A percentile compares a stretch with the other conserved stretches of the same genome.
phyloP scores from a whole-genome alignment of 768 basidiomycete genomes.

The Podaxis sp. region DNA sequence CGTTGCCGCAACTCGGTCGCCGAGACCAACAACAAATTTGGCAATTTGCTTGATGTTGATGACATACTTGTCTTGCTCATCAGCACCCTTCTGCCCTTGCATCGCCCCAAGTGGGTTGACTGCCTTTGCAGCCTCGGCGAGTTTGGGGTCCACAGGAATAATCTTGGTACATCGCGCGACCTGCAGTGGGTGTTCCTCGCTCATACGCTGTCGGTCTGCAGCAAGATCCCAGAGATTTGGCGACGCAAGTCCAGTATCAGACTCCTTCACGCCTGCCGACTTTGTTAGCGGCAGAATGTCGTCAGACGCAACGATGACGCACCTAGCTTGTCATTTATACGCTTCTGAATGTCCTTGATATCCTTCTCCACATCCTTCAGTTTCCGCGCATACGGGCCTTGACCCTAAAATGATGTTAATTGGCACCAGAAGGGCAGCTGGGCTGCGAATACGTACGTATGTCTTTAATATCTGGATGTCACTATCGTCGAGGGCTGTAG shows the following conservation, averaged over 20 bases:
- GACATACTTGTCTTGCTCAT: constrained; percentile 99
- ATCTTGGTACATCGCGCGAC: constrained; percentile 99
- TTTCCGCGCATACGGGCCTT: constrained; percentile 92
- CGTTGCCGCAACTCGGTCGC: constrained; percentile 94
- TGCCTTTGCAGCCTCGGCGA: constrained; percentile 75
- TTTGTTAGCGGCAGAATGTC: constrained; percentile 12
- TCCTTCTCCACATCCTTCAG: constrained; percentile 89
- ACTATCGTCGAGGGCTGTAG: constrained; percentile 88
- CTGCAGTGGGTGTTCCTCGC: constrained; percentile 90
- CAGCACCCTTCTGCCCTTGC: constrained; percentile 93
- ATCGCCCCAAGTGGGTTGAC: constrained; percentile 75
- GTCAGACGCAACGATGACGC: constrained; percentile 18
- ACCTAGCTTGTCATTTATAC: constrained; percentile 98
- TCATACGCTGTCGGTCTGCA: constrained; percentile 89
- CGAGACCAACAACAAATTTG: constrained; percentile 97
- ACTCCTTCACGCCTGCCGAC: constrained; percentile 86
- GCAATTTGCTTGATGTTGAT: constrained; percentile 99
- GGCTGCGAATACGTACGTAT: constrained; percentile 58
- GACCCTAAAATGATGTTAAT: constrained; percentile 59
- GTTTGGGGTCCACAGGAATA: constrained; percentile 76
- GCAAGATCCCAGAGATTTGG: constrained; percentile 98
- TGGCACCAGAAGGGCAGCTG: not conserved
- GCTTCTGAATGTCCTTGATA: constrained; percentile 94
- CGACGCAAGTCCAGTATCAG: constrained; percentile 94
- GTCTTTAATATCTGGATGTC: constrained; percentile 99